phyloP scores from a whole-genome alignment of 2,329 filamentous ascomycete species.

The Apiospora hydei region DNA sequence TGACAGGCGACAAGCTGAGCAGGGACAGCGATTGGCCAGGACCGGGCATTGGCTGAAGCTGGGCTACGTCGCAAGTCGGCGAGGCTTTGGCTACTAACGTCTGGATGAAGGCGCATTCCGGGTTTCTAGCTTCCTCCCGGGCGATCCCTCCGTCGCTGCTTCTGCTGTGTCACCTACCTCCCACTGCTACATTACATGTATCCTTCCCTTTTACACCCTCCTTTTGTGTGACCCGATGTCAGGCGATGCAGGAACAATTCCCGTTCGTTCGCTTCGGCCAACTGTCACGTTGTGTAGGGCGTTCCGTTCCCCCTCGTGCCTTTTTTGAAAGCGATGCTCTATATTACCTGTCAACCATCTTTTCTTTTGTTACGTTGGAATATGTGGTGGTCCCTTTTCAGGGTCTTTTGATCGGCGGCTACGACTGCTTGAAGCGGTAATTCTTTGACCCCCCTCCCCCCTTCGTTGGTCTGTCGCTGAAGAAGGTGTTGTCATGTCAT shows the following conservation, averaged over 20 bases:
- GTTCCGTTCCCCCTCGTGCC: background rate
- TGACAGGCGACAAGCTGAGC: background rate
- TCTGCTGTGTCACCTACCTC: background rate
- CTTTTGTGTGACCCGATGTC: slow-evolving; percentile 12
- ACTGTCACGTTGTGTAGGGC: background rate
- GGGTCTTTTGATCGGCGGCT: background rate
- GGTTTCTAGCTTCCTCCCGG: slow-evolving; percentile 8
- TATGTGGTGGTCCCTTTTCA: background rate
- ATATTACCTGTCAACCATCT: slow-evolving; percentile 2
- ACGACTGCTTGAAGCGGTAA: background rate
- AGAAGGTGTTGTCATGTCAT: background rate
- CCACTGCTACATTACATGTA: background rate
- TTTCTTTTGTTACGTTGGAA: background rate
- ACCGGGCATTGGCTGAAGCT: slow-evolving; percentile 9
- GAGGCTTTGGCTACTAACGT: background rate
- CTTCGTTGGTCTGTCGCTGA: background rate
- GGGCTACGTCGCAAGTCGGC: background rate
- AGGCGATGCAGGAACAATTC: slow-evolving; percentile 10
- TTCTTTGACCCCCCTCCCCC: background rate
- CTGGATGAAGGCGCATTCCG: background rate
- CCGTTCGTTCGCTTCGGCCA: slow-evolving; percentile 2
- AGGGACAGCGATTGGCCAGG: background rate
- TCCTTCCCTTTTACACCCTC: background rate
- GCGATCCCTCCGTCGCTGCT: background rate
- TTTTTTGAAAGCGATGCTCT: background rate